These are phyloP conservation scores for Coniosporium apollinis DNA, from an alignment of 495 filamentous ascomycete species.

Conservation along the genomic window DNA sequence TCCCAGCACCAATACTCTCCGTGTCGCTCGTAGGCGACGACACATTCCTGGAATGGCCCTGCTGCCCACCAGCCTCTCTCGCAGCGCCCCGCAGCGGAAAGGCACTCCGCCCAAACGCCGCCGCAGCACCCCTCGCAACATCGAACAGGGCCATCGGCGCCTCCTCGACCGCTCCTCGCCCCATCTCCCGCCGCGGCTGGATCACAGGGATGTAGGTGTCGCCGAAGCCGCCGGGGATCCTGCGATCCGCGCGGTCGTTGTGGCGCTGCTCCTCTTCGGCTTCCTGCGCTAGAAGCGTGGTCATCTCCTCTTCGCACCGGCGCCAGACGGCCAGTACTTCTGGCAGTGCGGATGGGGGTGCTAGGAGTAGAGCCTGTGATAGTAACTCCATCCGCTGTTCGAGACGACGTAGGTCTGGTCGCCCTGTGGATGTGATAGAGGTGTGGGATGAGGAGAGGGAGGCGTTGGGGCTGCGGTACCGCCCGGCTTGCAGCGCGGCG, in stretches of 20 bases:
- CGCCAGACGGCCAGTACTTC: slow-evolving; percentile 78
- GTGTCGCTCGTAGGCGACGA: slow-evolving; percentile 12
- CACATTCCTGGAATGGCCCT: slow-evolving; percentile 4
- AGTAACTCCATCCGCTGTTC: slow-evolving; percentile 86
- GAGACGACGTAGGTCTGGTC: slow-evolving; percentile 40
- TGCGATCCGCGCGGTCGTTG: slow-evolving; percentile 44
- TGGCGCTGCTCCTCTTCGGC: slow-evolving; percentile 55
- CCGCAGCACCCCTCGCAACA: slow-evolving; percentile 64
- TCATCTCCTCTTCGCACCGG: slow-evolving; percentile 74
- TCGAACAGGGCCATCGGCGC: slow-evolving; percentile 92
- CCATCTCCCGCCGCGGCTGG: slow-evolving; percentile 19
- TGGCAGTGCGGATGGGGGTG: slow-evolving; percentile 57
- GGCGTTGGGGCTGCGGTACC: slow-evolving; percentile 53
- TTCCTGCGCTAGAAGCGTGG: slow-evolving; percentile 49
- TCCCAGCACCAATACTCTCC: slow-evolving; percentile 11
- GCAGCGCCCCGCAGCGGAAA: slow-evolving; percentile 32
- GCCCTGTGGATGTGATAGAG: slow-evolving; percentile 29
- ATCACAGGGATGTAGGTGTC: too few species aligned
- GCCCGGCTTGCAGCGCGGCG: slow-evolving; percentile 75
- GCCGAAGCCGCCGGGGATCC: slow-evolving; percentile 43
- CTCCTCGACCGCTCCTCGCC: slow-evolving; percentile 35
- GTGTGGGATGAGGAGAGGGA: slow-evolving; percentile 21
- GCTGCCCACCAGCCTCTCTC: slow-evolving; percentile 1
- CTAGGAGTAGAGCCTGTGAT: slow-evolving; percentile 65
- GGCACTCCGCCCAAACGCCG: slow-evolving; percentile 50